Base-by-base conservation (phyloP, 2,329 filamentous ascomycete genomes). In the Xylariaceae sp. region DNA sequence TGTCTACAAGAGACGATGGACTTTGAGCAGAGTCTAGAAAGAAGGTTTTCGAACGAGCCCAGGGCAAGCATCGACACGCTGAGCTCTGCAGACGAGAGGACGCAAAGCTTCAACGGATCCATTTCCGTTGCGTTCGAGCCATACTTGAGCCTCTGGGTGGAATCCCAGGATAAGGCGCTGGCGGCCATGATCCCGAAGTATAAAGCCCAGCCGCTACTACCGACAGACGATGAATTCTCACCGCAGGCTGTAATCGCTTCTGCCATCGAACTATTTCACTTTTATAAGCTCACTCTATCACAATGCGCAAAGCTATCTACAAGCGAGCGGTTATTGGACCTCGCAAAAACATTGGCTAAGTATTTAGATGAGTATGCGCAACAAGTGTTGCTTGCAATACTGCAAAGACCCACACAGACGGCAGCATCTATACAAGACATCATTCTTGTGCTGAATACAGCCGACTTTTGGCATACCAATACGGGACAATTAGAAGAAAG, bases 91-190 rank as follows among this genome's bases (percentile, higher is more conserved):
- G 90, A 93, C 58, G 90, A 92, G 49, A 87, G 87, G 65, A 79
- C 87, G 0, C 87, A 90, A 17, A 88, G 85, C 53, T 97, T 97
- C 73, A 89, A 91, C 53, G 92, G 96, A 53, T 88, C 91, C 3
- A 96, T 99, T 59, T 98, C 95, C 0, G 92, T 96, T 61, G 95
- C 95, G 0, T 99, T 99, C 69, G 95, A 98, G 75, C 95, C 95
- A 1, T 99, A 98, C 73, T 82, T 99, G 63, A 96, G 92, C 71
- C 79, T 99, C 3, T 99, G 95, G 95, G 92, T 99, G 1, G 94
- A 98, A 58, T 94, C 92, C 8, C 95, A 98, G 74, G 94, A 97
- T 74, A 94, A 87, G 74, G 89, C 96, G 67, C 80, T 98, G 56
- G 89, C 92, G 5, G 76, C 81, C 6, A 86, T 98, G 75, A 91